A percentile compares a stretch with the other conserved stretches of the same genome.
These are phyloP conservation scores for Tephrocybe sp. DNA, from an alignment of 768 basidiomycete genomes.

Conservation along the genomic window DNA sequence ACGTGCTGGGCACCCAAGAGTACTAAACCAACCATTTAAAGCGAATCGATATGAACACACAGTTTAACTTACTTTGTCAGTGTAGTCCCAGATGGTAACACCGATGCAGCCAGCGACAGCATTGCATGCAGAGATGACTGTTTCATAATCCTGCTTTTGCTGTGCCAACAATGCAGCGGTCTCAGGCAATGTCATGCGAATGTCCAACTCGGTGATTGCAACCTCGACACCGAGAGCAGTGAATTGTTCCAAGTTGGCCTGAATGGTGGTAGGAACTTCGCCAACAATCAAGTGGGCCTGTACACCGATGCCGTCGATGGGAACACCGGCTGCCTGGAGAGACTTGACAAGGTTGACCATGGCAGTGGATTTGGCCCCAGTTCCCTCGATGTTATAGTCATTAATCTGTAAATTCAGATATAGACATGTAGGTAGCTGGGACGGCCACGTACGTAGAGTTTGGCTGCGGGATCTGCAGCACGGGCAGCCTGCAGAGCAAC, in stretches of 20 bases:
- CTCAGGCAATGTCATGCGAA: slow-evolving; percentile 56
- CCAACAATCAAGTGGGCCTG: slow-evolving; percentile 64
- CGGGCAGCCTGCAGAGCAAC: slow-evolving; percentile 54
- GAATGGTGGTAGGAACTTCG: slow-evolving; percentile 46
- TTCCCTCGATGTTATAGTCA: slow-evolving; percentile 42
- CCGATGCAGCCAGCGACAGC: slow-evolving; percentile 41
- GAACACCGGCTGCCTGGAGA: slow-evolving; percentile 46
- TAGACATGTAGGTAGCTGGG: neutral
- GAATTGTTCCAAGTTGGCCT: slow-evolving; percentile 50
- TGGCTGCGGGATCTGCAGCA: slow-evolving; percentile 52
- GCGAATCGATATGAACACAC: too few species aligned
- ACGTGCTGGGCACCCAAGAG: slow-evolving; percentile 39
- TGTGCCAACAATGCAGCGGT: slow-evolving; percentile 49
- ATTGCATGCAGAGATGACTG: slow-evolving; percentile 55
- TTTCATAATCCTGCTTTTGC: slow-evolving; percentile 58
- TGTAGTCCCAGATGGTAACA: slow-evolving; percentile 47
- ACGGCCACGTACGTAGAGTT: slow-evolving; percentile 46
- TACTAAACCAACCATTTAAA: slow-evolving; percentile 19
- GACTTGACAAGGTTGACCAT: slow-evolving; percentile 52
- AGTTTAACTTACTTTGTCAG: slow-evolving; percentile 21
- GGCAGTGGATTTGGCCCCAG: slow-evolving; percentile 54
- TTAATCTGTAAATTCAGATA: slow-evolving; percentile 34
- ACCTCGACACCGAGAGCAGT: slow-evolving; percentile 64
- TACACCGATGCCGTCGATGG: slow-evolving; percentile 63
- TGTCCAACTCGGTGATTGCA: slow-evolving; percentile 70